Base-by-base conservation (phyloP, 352 stramenopile genomes). In the Globisporangium paroecandrum region DNA sequence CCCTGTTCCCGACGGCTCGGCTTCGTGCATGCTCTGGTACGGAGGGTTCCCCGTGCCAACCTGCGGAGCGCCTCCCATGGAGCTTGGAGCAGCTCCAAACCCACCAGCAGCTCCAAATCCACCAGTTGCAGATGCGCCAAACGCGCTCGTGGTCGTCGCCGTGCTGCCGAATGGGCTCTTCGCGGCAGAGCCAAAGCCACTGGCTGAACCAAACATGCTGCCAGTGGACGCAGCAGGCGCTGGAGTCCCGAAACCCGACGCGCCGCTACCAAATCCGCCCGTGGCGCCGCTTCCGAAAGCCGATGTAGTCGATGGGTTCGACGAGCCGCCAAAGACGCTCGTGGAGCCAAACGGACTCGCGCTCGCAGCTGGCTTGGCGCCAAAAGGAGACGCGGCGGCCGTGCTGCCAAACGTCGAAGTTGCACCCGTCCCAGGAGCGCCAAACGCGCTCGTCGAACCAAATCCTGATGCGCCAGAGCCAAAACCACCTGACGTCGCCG, bases 21-120 rank as follows among this genome's bases (percentile, higher is more conserved):
- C 75, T 64, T 90, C 87, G 8, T 77, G 77, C 43, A 85, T 90
- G 15, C 75, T 46, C 55, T 91, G 77, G 70, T 94, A 96, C 29
- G 86, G 71, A 15, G 88, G 85, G 22, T 77, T 72, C 43, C 88
- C 88, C 1, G 88, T 95, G 46, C 88, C 88, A 20, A 93, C 87
- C 64, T 91, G 85, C 36, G 72, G 68, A 34, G 69, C 66, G 10
- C 58, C 58, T 27, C 75, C 75, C 4, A 73, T 55, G 4, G 72
- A 53, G 1, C 63, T 66, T 51, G 73, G 55, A 12, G 75, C 75
- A 22, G 73, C 65, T 2, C 80, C 80, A 67, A 88, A 88, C 0
- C 53, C 70, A 18, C 75, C 36, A 12, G 68, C 34, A 20, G 65
- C 57, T 15, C 66, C 66, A 53, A 71, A 71, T 7, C 75, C 79